Evolutionary conservation across 805 yeast species (phyloP), one percentile per base, ranked within the genome.

Genomic region (Ogataea pilisensis): DNA sequence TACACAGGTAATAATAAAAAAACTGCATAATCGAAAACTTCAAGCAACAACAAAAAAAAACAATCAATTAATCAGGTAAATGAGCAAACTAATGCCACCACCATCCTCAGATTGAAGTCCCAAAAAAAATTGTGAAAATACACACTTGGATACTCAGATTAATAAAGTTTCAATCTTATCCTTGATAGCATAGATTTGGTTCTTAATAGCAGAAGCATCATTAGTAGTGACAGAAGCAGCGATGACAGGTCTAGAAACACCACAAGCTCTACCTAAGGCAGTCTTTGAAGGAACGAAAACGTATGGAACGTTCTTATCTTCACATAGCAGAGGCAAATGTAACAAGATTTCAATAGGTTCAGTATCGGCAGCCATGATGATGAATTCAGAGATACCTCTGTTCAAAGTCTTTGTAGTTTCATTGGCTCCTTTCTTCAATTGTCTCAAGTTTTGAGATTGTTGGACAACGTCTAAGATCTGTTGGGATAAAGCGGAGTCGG

Each of bases 251-350:
- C 99, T 86, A 43, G 98, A 88, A 50, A 93, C 99, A 75, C 99
- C 99, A 76, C 99, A 93, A 61, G 99, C 98, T 77, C 99, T 87
- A 69, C 99, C 99, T 60, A 93, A 78, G 50, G 99, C 99, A 63
- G 93, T 82, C 79, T 93, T 91, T 58, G 97, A 89, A 55, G 99
- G 97, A 54, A 93, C 98, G 57, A 93, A 93, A 51, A 93, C 98
- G 76, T 93, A 93, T 51, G 99, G 97, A 55, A 93, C 99, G 76
- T 93, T 93, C 80, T 93, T 93, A 74, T 93, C 99, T 75, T 93
- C 99, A 72, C 99, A 93, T 60, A 93, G 77, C 60, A 93, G 79
- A 38, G 99, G 99, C 68, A 93, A 79, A 68, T 93, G 99, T 70
- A 93, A 80, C 64, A 93, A 82, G 69, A 93, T 91, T 76, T 93